phyloP scores from a whole-genome alignment of 345 rosid species.

The Limnanthes douglasii region DNA sequence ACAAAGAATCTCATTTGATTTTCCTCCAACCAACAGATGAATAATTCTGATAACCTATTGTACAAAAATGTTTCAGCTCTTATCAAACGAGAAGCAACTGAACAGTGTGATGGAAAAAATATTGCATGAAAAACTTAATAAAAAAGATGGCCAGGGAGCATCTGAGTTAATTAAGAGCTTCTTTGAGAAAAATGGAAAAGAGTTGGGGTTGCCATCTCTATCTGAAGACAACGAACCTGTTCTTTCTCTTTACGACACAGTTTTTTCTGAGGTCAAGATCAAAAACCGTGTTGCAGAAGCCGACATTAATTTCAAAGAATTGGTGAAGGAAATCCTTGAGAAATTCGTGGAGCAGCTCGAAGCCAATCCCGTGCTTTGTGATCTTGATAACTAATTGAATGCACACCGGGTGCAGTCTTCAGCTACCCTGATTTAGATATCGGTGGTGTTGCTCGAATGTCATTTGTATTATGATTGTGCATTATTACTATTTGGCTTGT shows the following conservation, averaged over 20 bases:
- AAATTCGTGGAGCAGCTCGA: constrained; percentile 51
- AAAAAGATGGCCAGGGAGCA: constrained; percentile 11
- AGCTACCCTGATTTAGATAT: too few species aligned
- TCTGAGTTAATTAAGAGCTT: constrained; percentile 22
- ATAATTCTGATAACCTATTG: constrained; percentile 4
- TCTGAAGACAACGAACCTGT: constrained; percentile 41
- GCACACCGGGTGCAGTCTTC: too few species aligned
- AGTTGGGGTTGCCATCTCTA: constrained; percentile 59
- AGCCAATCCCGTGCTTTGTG: constrained; percentile 31
- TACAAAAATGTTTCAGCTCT: constrained; percentile 27
- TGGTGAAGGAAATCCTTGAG: constrained; percentile 31
- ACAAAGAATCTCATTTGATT: neutral
- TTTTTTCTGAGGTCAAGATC: constrained; percentile 24
- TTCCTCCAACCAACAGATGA: neutral
- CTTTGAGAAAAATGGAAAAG: constrained; percentile 38
- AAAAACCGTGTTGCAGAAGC: constrained; percentile 11
- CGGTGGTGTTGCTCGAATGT: too few species aligned
- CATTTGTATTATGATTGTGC: too few species aligned
- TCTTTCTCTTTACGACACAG: constrained; percentile 35
- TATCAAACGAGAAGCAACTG: constrained; percentile 34
- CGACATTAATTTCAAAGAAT: constrained; percentile 17
- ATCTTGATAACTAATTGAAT: too few species aligned
- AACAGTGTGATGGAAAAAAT: constrained; percentile 19
- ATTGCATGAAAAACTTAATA: constrained; percentile 12
- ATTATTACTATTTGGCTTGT: too few species aligned